Conservation (phyloP, 2,329 filamentous ascomycete species). For the Fusarium tupiense region DNA sequence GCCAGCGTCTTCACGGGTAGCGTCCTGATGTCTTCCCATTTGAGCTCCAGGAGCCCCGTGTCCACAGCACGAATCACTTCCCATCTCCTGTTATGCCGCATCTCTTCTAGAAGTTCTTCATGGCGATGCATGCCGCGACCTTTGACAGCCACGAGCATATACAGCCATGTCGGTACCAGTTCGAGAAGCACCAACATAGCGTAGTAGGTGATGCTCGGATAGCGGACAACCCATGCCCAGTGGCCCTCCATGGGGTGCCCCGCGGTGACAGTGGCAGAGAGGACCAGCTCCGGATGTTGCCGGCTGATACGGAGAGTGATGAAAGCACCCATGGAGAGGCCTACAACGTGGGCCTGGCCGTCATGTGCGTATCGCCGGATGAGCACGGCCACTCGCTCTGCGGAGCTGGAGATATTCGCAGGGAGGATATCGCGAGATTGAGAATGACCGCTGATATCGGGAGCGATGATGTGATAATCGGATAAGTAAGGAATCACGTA, state of each 20-base stretch:
- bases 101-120: conserved; percentile 48
- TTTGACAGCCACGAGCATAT: conserved; percentile 43
- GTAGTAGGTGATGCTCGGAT: conserved; percentile 44
- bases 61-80: conserved; percentile 41
- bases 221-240: conserved; percentile 40
- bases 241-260: conserved; percentile 44
- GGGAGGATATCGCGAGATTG: conserved; percentile 46
- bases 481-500: conserved; percentile 48
- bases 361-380: conserved; percentile 50
- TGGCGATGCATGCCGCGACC: conserved; percentile 40
- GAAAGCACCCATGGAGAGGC: conserved; percentile 54
- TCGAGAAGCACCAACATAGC: conserved; percentile 40
- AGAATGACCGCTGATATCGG: conserved; percentile 54
- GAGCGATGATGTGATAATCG: conserved; percentile 52
- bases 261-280: conserved; percentile 49
- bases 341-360: conserved; percentile 51
- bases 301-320: conserved; percentile 46
- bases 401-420: conserved; percentile 44
- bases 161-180: conserved; percentile 43
- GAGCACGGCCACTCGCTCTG: conserved; percentile 48
- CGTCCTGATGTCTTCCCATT: conserved; percentile 40
- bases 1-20: conserved; percentile 42
- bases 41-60: conserved; percentile 37
- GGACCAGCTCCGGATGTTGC: conserved; percentile 48
- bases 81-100: conserved; percentile 46